Base-by-base conservation (phyloP, 2,329 filamentous ascomycete species). In the Claviceps pusilla region DNA sequence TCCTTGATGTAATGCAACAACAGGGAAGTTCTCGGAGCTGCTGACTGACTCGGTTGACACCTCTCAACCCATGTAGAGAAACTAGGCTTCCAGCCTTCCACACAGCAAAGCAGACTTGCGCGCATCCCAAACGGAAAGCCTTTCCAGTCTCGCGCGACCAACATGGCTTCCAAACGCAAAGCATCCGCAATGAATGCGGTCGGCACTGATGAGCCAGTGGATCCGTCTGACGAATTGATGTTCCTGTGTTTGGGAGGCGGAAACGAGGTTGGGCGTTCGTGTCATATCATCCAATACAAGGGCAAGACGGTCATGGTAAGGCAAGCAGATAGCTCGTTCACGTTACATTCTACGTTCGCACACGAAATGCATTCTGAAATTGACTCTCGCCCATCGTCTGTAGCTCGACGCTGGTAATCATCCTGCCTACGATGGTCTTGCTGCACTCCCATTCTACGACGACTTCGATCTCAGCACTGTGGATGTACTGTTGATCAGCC, bases 231-330 rank as follows among this genome's bases (percentile, higher is more conserved):
- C 66, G 89, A 97, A 74, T 80, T 98, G 56, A 87, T 89, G 73
- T 98, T 98, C 65, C 79, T 95, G 54, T 94, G 89, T 63, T 75
- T 98, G 42, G 93, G 93, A 57, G 93, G 93, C 57, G 93, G 93
- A 61, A 97, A 96, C 69, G 93, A 98, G 71, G 93, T 98, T 58
- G 93, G 93, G 53, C 80, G 93, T 60, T 97, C 93, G 60, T 97
- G 93, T 69, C 93, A 98, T 68, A 95, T 98, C 62, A 83, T 98
- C 57, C 89, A 97, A 66, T 98, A 98, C 79, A 98, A 97, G 72
- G 93, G 93, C 58, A 98, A 98, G 71, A 97, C 91, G 6, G 89
- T 98, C 61, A 98, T 98, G 93, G 89, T 94, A 74, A 62, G 64
- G 39, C 39, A 41, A 48, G 52, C 24, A 48, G 24, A 29, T 14